These are phyloP conservation scores for Boletus pseudo-olivaceus DNA, from an alignment of 768 basidiomycete genomes.

Conservation along the genomic window DNA sequence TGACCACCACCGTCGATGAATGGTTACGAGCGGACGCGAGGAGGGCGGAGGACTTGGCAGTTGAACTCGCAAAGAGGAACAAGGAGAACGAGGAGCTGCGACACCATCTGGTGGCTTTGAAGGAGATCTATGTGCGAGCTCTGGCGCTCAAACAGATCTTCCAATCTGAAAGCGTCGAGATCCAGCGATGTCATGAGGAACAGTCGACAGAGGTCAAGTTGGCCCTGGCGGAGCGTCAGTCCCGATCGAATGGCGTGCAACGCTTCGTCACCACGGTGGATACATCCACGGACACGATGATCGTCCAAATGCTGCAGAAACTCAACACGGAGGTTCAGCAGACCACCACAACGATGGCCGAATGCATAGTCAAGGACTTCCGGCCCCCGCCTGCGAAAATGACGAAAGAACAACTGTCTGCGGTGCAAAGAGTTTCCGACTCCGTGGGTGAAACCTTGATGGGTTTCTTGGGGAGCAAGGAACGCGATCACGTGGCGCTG, in stretches of 20 bases:
- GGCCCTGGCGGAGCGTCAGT: background rate
- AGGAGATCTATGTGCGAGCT: slow-evolving; percentile 5
- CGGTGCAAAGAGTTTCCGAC: background rate
- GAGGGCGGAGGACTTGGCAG: too few species aligned
- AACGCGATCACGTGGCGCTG: background rate
- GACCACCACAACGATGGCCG: slow-evolving; percentile 4
- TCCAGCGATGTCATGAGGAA: background rate
- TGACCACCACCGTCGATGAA: too few species aligned
- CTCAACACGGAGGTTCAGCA: slow-evolving; percentile 13
- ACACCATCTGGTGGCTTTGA: background rate
- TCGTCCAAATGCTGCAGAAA: slow-evolving; percentile 3
- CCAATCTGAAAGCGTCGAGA: background rate
- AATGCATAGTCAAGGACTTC: background rate
- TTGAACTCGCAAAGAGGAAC: slow-evolving; percentile 3
- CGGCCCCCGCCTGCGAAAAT: background rate
- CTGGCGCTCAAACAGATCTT: background rate
- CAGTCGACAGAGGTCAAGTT: background rate
- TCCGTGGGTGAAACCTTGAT: background rate
- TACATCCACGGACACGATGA: background rate
- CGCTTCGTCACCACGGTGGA: slow-evolving; percentile 9
- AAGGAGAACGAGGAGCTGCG: slow-evolving; percentile 1
- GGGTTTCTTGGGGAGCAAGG: background rate
- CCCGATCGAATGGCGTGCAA: background rate
- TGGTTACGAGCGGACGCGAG: too few species aligned
- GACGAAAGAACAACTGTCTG: background rate